Conservation (phyloP, 768 basidiomycete species). For the Lactarius pseudohatsudake region DNA sequence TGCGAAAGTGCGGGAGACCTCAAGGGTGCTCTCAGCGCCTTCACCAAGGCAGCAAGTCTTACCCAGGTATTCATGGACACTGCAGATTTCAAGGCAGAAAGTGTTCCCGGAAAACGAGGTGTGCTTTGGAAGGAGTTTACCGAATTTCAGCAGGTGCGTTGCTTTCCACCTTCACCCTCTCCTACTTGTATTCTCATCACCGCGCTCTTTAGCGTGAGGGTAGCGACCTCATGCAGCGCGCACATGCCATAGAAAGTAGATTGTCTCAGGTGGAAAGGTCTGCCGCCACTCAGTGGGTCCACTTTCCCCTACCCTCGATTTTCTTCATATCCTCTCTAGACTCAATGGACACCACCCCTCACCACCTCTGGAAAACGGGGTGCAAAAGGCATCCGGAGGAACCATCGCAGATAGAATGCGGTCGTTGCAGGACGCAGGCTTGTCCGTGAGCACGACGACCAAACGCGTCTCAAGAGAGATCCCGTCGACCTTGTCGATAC, state of each 20-base stretch:
- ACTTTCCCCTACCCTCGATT: constrained; percentile 5
- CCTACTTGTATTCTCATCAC: not conserved
- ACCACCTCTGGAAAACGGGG: constrained; percentile 19
- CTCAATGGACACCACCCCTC: constrained; percentile 26
- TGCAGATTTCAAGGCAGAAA: constrained; percentile 53
- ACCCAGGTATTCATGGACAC: constrained; percentile 59
- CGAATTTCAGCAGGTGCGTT: constrained; percentile 63
- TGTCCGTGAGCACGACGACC: constrained; percentile 48
- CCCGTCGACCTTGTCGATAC: constrained; percentile 38
- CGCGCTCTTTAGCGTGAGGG: constrained; percentile 39
- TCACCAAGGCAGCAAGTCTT: constrained; percentile 61
- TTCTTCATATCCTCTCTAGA: constrained; percentile 21
- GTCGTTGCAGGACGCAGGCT: constrained; percentile 69
- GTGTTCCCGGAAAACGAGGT: constrained; percentile 49
- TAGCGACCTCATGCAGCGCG: constrained; percentile 40
- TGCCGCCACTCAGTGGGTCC: constrained; percentile 34
- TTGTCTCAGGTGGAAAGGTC: constrained; percentile 48
- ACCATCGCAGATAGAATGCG: constrained; percentile 82
- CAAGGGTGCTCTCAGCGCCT: constrained; percentile 56
- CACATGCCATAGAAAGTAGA: constrained; percentile 46
- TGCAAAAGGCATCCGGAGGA: constrained; percentile 47
- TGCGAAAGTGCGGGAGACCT: constrained; percentile 60
- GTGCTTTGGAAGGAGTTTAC: constrained; percentile 60
- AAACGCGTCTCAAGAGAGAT: constrained; percentile 62
- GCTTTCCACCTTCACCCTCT: not conserved